Evolutionary conservation across 2,329 filamentous ascomycete genomes (phyloP), one percentile per base, ranked within the genome.

Genomic region (Aspergillus costaricaensis): DNA sequence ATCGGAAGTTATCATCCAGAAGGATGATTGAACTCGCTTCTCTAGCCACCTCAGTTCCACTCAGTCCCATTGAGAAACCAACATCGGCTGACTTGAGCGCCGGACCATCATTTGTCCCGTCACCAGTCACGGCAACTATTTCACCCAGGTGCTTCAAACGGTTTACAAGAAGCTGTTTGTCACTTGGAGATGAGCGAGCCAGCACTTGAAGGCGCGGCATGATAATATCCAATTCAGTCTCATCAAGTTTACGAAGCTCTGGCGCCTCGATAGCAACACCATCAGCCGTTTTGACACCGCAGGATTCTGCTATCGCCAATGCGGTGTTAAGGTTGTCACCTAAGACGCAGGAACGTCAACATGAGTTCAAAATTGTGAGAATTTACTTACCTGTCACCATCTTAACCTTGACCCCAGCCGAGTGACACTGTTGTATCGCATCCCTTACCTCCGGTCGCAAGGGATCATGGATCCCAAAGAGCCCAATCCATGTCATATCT

Each of bases 261-360:
- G 86, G 86, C 0, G 86, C 87, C 74, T 89, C 86, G 85, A 90
- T 87, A 44, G 86, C 83, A 60, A 86, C 75, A 7, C 82, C 86
- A n/a, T 72, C 86, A 19, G 73, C 70, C n/a, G 75, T 79, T 6
- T 80, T 81, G 73, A 91, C 90, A 44, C 89, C 89, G 63, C 89
- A 91, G 63, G 91, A 86, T 5, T 79, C 82, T 2, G 89, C 88
- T 65, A 91, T 91, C 5, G 89, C 88, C 53, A 84, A 84, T 3
- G 88, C 89, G n/a, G 89, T 91, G 9, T 86, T 79, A 62, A 90
- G 79, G 68, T 90, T 90, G 73, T 90, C 87, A 61, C 71, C 87
- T 52, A 14, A 19, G 86, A 88, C 47, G 89, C 86, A 86, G 89
- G 88, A 62, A 86, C 85, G 36, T 89, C 86, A 49, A 84, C 80